phyloP scores from a whole-genome alignment of 352 stramenopile genomes.

The Albugo candida region DNA sequence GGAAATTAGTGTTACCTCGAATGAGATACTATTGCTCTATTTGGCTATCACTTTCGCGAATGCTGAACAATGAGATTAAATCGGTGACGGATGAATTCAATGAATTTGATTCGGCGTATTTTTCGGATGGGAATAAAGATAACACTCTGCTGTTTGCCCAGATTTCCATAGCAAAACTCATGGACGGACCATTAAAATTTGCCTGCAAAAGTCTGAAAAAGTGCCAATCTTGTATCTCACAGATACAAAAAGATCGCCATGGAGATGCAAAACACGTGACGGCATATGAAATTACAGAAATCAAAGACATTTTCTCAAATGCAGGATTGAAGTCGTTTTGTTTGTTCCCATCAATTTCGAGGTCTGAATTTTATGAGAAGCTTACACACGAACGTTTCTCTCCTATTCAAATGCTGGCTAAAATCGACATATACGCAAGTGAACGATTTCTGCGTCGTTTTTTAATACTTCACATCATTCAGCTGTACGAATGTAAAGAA shows the following conservation, averaged over 20 bases:
- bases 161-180: conserved; percentile 24
- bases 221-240: no score
- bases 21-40: not conserved
- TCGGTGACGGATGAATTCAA: conserved; percentile 29
- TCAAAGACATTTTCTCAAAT: conserved; percentile 29
- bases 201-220: conserved; percentile 14
- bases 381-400: no score
- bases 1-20: no score
- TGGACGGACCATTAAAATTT: conserved; percentile 29
- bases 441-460: no score
- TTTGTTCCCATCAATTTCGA: conserved; percentile 9
- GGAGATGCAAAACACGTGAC: no score
- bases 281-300: conserved; percentile 2
- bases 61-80: conserved; percentile 18
- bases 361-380: no score
- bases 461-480: no score
- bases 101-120: conserved; percentile 25
- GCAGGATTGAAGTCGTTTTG: conserved; percentile 25
- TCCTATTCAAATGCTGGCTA: no score
- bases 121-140: conserved; percentile 12
- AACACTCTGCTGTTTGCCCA: conserved; percentile 23
- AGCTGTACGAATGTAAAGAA: no score
- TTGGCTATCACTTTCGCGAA: conserved; percentile 22
- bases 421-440: no score
- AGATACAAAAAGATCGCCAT: no score